Conservation (phyloP, 371 early-diverging fungal species). For the Apophysomyces variabilis region DNA sequence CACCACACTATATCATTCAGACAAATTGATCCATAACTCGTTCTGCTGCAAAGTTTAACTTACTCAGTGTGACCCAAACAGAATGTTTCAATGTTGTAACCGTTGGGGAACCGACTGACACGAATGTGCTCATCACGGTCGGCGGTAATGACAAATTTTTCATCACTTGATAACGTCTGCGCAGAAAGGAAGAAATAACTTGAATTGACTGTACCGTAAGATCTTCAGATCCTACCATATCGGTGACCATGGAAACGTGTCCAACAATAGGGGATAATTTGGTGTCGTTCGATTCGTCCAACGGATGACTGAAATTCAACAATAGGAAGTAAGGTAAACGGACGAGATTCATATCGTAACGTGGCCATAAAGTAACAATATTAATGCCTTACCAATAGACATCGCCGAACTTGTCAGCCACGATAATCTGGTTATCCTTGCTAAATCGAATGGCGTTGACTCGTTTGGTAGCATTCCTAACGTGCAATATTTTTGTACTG, state of each 20-base stretch:
- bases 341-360: neutral
- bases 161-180: conserved; percentile 56
- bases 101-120: conserved; percentile 85
- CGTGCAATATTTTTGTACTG: neutral
- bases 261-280: conserved; percentile 78
- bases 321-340: neutral
- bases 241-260: conserved; percentile 94
- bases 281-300: conserved; percentile 30
- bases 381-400: conserved; percentile 66
- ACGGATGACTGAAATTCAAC: conserved; percentile 39
- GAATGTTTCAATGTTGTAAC: conserved; percentile 86
- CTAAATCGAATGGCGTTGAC: conserved; percentile 72
- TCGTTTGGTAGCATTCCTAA: conserved; percentile 66
- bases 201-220: neutral
- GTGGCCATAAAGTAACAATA: neutral
- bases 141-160: conserved; percentile 80
- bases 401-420: conserved; percentile 98
- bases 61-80: conserved; percentile 93
- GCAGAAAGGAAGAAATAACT: conserved; percentile 1
- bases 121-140: conserved; percentile 98
- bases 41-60: conserved; percentile 11
- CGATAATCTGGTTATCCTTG: conserved; percentile 58
- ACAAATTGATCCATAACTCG: neutral
- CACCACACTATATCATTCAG: conserved; percentile 59
- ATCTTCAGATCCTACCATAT: conserved; percentile 59